A percentile compares a stretch with the other conserved stretches of the same genome.
Evolutionary conservation across 129 eudicot genomes (phyloP).

Genomic region (Arctium minus): DNA sequence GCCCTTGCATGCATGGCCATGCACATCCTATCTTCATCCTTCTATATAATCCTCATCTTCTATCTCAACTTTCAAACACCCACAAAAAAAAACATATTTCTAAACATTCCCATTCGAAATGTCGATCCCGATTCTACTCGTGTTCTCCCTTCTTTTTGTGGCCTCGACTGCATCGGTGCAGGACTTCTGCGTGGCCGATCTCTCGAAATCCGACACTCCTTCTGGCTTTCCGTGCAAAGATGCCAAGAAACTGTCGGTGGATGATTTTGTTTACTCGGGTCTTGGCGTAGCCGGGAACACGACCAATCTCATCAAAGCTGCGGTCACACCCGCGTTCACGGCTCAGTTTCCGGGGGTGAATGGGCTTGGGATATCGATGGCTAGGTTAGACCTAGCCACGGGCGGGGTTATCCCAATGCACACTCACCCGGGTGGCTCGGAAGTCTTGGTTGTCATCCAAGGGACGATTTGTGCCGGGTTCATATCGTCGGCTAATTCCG

Average conservation of each 20-base stretch:
- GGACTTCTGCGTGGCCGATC: slow-evolving; percentile 88
- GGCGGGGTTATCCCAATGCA: slow-evolving; percentile 93
- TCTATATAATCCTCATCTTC: slow-evolving; percentile 37
- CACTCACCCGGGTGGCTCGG: slow-evolving; percentile 91
- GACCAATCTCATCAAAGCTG: slow-evolving; percentile 66
- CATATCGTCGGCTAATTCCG: slow-evolving; percentile 60
- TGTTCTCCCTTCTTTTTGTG: slow-evolving; percentile 38
- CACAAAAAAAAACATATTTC: background rate
- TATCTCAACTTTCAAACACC: slow-evolving; percentile 1
- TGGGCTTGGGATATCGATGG: slow-evolving; percentile 74
- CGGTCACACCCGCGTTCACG: slow-evolving; percentile 85
- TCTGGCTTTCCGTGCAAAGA: slow-evolving; percentile 87
- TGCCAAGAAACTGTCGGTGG: slow-evolving; percentile 30
- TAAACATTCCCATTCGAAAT: slow-evolving; percentile 14
- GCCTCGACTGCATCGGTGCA: slow-evolving; percentile 55
- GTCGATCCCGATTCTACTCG: slow-evolving; percentile 33
- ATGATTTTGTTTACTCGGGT: slow-evolving; percentile 64
- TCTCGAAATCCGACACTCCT: slow-evolving; percentile 40
- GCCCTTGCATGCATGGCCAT: slow-evolving; percentile 44
- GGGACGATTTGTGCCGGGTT: slow-evolving; percentile 89
- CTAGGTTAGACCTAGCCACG: slow-evolving; percentile 64
- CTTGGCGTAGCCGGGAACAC: slow-evolving; percentile 72
- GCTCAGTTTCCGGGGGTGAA: slow-evolving; percentile 75
- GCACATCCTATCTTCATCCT: slow-evolving; percentile 13
- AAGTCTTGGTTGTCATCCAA: slow-evolving; percentile 55